Base-by-base conservation (phyloP, 495 filamentous ascomycete genomes). In the Pyrenula massariospora region DNA sequence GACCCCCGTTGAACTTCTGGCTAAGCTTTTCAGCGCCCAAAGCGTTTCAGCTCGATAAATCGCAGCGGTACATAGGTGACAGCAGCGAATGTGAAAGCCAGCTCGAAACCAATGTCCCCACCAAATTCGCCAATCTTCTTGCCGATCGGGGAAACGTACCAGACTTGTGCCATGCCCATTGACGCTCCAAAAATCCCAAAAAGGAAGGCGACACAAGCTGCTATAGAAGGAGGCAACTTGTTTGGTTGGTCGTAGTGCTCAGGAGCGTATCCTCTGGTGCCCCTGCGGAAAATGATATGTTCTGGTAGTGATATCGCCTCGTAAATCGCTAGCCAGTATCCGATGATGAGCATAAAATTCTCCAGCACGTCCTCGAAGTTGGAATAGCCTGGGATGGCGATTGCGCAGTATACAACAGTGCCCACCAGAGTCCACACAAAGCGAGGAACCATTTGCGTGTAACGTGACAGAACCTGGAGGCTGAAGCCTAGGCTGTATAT, bases 321-420 rank as follows among this genome's bases (percentile, higher is more conserved):
- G 72, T 92, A 94, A 61, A 93, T 90, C 42, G 87, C 82, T 2
- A 91, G 76, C 88, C 88, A 94, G 73, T 93, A 92, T 22, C 82
- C 84, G 57, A 88, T 88, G 58, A 88, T 67, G 61, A 87, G 71
- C 80, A 93, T 86, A 70, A 94, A 89, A 66, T 88, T 88, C 61
- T 84, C 79, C 25, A 93, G 76, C 51, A 88, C 82, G 23, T 64
- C 64, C 60, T 84, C 81, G 68, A 92, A 93, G 60, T 85, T 76
- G 5, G 72, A 73, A 72, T 91, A 91, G 0, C 86, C 89, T 0
- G 88, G 86, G 59, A 94, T 86, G 8, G 84, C 81, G 59, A 94
- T 85, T 2, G 84, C 88, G 52, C 88, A 76, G 60, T 88, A 91
- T 20, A 82, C 77, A 54, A 76, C 73, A 0, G 50, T 10, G 8